Conservation (phyloP, 139 green algal species). For the Picochlorum sp. region DNA sequence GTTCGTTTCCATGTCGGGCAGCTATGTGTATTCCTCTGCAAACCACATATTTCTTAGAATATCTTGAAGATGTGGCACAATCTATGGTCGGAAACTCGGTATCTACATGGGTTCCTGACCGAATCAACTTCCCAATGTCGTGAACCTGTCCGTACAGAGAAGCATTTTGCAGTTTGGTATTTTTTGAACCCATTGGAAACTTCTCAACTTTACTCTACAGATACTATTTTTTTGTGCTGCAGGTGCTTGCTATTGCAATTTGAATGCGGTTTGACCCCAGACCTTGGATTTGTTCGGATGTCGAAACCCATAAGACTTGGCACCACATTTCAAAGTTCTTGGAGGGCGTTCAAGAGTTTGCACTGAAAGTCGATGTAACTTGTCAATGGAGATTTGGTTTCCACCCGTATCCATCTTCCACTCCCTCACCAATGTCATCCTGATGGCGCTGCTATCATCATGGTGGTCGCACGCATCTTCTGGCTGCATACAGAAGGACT, state of each 20-base stretch:
- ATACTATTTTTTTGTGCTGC: too few species aligned
- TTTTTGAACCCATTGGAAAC: not conserved
- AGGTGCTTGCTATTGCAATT: not conserved
- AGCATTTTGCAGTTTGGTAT: not conserved
- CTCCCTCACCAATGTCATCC: too few species aligned
- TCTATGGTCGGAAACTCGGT: not conserved
- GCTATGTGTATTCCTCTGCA: not conserved
- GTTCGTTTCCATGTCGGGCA: not conserved
- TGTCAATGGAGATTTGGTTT: too few species aligned
- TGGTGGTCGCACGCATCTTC: too few species aligned
- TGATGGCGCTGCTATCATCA: too few species aligned
- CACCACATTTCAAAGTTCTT: too few species aligned
- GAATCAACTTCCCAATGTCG: not conserved
- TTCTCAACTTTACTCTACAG: not conserved
- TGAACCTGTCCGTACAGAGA: not conserved
- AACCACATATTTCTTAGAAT: not conserved
- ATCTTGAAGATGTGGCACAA: not conserved
- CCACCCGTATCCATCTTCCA: too few species aligned
- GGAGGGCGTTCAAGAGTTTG: too few species aligned
- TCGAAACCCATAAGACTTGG: not conserved
- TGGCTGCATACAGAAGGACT: too few species aligned
- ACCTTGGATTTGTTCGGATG: not conserved
- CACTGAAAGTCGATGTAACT: too few species aligned
- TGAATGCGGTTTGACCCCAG: not conserved
- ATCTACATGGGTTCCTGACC: not conserved